A percentile compares a stretch with the other conserved stretches of the same genome.
These are phyloP conservation scores for Alternaria postmessia DNA, from an alignment of 2,329 filamentous ascomycete species.

Conservation along the genomic window DNA sequence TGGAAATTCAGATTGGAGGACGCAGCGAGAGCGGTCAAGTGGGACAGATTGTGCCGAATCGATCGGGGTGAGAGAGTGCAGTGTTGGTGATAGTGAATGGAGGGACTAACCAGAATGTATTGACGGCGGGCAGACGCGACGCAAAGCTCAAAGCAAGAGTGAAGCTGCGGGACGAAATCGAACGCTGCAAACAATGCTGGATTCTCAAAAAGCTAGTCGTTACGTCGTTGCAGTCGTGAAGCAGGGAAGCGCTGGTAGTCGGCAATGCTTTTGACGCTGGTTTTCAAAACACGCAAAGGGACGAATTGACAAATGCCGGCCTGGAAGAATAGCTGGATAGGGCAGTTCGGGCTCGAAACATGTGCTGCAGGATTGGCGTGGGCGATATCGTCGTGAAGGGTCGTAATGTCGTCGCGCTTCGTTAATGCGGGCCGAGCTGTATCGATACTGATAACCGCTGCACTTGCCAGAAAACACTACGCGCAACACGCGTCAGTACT, in stretches of 20 bases:
- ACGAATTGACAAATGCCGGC: conserved; percentile 39
- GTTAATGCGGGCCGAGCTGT: conserved; percentile 44
- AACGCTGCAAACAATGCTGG: conserved; percentile 54
- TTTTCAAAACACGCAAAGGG: conserved; percentile 42
- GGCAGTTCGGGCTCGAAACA: conserved; percentile 23
- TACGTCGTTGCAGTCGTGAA: conserved; percentile 53
- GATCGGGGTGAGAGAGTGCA: conserved; percentile 1
- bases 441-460: conserved; percentile 39
- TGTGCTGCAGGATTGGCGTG: conserved; percentile 29
- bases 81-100: conserved; percentile 1
- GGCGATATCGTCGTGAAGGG: conserved; percentile 33
- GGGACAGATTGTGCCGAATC: not conserved
- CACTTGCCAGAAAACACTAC: conserved; percentile 37
- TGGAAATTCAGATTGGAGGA: conserved; percentile 16
- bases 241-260: conserved; percentile 28
- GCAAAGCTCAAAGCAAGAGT: conserved; percentile 16
- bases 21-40: conserved; percentile 11
- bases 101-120: conserved; percentile 30
- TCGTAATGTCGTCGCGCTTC: conserved; percentile 46
- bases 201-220: conserved; percentile 51
- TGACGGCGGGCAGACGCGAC: conserved; percentile 21
- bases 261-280: conserved; percentile 44
- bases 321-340: conserved; percentile 38
- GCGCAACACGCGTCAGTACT: conserved; percentile 37
- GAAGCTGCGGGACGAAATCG: conserved; percentile 30